Percentiles rank a stretch among this genome's conserved stretches.
Conservation (phyloP, 352 stramenopile genomes). For the Albugo candida region DNA sequence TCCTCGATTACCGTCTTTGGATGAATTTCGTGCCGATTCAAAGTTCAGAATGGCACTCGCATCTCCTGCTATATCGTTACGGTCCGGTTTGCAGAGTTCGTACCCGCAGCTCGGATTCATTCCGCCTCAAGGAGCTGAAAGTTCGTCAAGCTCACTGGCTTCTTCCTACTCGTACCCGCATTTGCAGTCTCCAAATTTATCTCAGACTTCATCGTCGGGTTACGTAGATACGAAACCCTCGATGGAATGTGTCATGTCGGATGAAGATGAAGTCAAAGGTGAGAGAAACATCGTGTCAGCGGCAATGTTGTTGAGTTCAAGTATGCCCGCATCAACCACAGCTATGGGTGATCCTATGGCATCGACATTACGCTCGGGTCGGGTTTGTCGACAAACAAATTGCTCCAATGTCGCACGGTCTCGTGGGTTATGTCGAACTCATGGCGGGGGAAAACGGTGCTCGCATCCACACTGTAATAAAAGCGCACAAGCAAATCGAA, state of each 20-base stretch:
- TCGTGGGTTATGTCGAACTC: slow-evolving; percentile 46
- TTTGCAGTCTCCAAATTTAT: too few relatives aligned
- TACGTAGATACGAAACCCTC: too few relatives aligned
- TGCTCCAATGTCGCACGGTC: slow-evolving; percentile 77
- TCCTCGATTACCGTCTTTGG: slow-evolving; percentile 43
- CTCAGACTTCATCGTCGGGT: too few relatives aligned
- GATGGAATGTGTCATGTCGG: too few relatives aligned
- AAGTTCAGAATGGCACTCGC: too few relatives aligned
- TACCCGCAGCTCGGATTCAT: too few relatives aligned
- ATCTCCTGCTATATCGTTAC: too few relatives aligned
- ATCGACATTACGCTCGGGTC: slow-evolving; percentile 21
- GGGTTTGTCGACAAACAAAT: slow-evolving; percentile 59
- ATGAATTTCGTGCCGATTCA: slow-evolving; percentile 42
- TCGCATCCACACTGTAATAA: slow-evolving; percentile 74
- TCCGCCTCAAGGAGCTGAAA: too few relatives aligned
- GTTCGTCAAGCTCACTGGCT: too few relatives aligned
- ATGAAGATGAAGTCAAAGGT: slow-evolving; percentile 47
- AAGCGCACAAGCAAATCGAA: slow-evolving; percentile 73
- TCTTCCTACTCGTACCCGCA: too few relatives aligned
- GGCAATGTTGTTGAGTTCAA: slow-evolving; percentile 39
- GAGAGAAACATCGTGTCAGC: slow-evolving; percentile 26
- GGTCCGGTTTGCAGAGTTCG: too few relatives aligned
- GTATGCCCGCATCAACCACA: slow-evolving; percentile 19
- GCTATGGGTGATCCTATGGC: slow-evolving; percentile 1
- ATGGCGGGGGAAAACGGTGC: slow-evolving; percentile 60